A percentile compares a stretch with the other conserved stretches of the same genome.
Evolutionary conservation across 129 eudicot genomes (phyloP).

Genomic region (Artemisia tridentata): DNA sequence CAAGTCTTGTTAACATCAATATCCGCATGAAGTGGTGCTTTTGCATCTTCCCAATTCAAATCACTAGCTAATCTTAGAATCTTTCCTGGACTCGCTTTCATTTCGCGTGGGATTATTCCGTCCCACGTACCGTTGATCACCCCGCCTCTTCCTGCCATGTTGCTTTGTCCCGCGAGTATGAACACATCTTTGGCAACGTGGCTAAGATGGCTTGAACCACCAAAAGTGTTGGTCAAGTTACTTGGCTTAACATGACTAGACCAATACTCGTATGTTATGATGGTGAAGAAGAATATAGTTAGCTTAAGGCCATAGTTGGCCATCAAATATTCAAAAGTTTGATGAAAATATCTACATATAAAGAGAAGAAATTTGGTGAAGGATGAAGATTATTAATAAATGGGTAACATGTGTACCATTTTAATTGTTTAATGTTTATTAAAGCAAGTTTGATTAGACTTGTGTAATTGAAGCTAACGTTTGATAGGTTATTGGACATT

Average conservation of each 20-base stretch:
- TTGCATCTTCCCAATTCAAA: slow-evolving; percentile 58
- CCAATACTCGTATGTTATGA: slow-evolving; percentile 27
- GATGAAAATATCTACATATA: slow-evolving; percentile 2
- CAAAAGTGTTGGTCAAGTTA: not conserved
- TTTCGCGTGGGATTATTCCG: slow-evolving; percentile 51
- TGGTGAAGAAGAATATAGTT: slow-evolving; percentile 21
- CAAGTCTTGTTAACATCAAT: slow-evolving; percentile 54
- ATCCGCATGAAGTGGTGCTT: slow-evolving; percentile 76
- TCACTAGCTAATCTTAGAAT: slow-evolving; percentile 46
- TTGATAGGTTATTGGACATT: slow-evolving; percentile 6
- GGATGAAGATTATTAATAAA: slow-evolving; percentile 4
- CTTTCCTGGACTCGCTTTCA: slow-evolving; percentile 28
- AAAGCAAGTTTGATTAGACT: slow-evolving; percentile 17
- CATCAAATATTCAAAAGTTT: slow-evolving; percentile 10
- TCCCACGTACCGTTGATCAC: slow-evolving; percentile 63
- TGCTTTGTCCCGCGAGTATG: slow-evolving; percentile 91
- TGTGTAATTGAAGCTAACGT: slow-evolving; percentile 25
- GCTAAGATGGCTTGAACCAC: not conserved
- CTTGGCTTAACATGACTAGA: slow-evolving; percentile 10
- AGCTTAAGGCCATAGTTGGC: slow-evolving; percentile 33
- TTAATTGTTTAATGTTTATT: not conserved
- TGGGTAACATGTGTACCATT: not conserved
- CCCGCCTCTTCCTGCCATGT: slow-evolving; percentile 96
- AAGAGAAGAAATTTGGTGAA: slow-evolving; percentile 11
- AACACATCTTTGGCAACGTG: slow-evolving; percentile 41